phyloP scores from a whole-genome alignment of 306 rosid species.

The Glycine tomentella region DNA sequence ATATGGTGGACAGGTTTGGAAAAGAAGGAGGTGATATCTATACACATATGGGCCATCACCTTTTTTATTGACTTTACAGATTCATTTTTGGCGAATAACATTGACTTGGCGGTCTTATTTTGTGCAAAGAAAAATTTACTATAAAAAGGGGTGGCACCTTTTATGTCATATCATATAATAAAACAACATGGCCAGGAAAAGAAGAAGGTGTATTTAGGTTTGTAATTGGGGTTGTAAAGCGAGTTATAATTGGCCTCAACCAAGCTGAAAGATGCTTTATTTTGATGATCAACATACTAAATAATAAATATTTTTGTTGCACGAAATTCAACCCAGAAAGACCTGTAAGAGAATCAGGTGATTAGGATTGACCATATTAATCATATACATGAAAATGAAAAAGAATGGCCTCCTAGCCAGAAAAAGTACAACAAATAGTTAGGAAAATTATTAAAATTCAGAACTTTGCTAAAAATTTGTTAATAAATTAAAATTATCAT shows the following conservation, averaged over 20 bases:
- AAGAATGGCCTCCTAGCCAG: background rate
- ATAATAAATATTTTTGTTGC: background rate
- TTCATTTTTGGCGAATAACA: conserved; percentile 50
- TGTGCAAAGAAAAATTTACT: background rate
- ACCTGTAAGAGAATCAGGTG: background rate
- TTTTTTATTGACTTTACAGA: conserved; percentile 50
- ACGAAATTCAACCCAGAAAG: conserved; percentile 41
- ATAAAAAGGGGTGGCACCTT: conserved; percentile 38
- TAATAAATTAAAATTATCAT: background rate
- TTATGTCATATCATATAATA: conserved; percentile 13
- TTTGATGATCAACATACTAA: background rate
- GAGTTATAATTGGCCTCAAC: conserved; percentile 38
- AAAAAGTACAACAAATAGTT: background rate
- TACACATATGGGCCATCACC: conserved; percentile 35
- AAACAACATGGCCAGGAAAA: background rate
- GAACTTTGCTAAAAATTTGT: background rate
- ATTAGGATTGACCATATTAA: background rate
- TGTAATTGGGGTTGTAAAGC: conserved; percentile 46
- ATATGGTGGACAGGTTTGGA: conserved; percentile 51
- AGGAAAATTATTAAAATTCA: background rate
- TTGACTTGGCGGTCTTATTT: conserved; percentile 44
- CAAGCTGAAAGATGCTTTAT: conserved; percentile 2
- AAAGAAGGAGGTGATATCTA: conserved; percentile 44
- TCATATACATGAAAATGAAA: background rate
- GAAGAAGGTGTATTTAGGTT: conserved; percentile 24